Evolutionary conservation across 176 grass and related monocot genomes (phyloP).

Genomic region (Chrysopogon serrulatus): DNA sequence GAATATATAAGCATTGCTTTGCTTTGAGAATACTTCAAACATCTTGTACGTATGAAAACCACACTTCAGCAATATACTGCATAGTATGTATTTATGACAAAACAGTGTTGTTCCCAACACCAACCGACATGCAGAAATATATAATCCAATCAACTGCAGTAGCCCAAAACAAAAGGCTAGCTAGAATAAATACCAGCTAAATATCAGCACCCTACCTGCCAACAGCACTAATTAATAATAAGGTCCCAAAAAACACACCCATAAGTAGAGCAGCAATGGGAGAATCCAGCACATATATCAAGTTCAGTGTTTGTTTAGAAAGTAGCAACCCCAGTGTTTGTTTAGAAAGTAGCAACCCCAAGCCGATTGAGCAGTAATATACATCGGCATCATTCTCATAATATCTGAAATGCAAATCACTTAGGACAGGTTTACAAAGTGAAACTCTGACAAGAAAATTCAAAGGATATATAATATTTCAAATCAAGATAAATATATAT

Average conservation of each 20-base stretch:
- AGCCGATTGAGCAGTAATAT: neutral
- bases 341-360: neutral
- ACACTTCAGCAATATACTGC: neutral
- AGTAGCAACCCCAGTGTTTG: neutral
- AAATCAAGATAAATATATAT: neutral
- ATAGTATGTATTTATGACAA: neutral
- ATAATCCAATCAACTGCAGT: neutral
- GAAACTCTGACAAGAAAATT: no score
- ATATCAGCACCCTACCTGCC: neutral
- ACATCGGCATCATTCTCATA: neutral
- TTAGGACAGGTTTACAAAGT: no score
- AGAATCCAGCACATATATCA: neutral
- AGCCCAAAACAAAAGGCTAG: neutral
- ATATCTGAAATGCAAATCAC: no score
- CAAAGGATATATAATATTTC: no score
- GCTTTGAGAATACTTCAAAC: conserved; percentile 9
- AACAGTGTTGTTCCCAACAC: neutral
- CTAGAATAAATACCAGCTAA: neutral
- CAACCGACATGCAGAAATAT: neutral
- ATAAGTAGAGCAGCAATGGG: neutral
- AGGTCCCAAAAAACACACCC: neutral
- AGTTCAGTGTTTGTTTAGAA: neutral
- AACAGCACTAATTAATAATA: neutral
- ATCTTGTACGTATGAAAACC: conserved; percentile 7
- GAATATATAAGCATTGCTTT: neutral